These are phyloP conservation scores for Penicillium sp. DNA, from an alignment of 2,329 filamentous ascomycete genomes.

Conservation along the genomic window DNA sequence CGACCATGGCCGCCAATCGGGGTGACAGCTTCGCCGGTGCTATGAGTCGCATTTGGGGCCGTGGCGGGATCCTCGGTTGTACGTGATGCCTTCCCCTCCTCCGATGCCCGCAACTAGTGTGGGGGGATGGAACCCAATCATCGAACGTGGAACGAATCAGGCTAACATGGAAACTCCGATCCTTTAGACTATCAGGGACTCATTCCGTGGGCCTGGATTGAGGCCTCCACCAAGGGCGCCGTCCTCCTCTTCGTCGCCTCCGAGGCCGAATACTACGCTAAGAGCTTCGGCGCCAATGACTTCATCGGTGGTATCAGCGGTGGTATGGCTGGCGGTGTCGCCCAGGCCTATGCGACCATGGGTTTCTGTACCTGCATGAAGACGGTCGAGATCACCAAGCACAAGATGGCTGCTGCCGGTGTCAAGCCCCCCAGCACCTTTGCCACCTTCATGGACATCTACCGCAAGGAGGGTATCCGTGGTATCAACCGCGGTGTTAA, in stretches of 20 bases:
- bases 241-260: conserved; percentile 98
- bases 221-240: conserved; percentile 98
- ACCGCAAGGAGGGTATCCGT: conserved; percentile 83
- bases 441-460: conserved; percentile 94
- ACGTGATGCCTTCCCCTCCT: conserved; percentile 41
- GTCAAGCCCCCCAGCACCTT: conserved; percentile 86
- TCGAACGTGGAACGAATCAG: background rate
- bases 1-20: conserved; percentile 97
- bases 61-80: conserved; percentile 93
- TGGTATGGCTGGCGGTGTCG: conserved; percentile 89
- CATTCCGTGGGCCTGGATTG: conserved; percentile 99
- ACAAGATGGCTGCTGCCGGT: conserved; percentile 81
- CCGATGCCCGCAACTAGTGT: conserved; percentile 15
- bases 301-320: conserved; percentile 85
- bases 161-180: conserved; percentile 11
- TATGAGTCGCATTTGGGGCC: conserved; percentile 82
- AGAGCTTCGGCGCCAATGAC: conserved; percentile 72
- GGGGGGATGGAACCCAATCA: conserved; percentile 14
- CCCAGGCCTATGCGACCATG: conserved; percentile 99
- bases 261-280: conserved; percentile 94
- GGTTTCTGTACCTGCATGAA: conserved; percentile 99
- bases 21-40: conserved; percentile 77
- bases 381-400: conserved; percentile 98
- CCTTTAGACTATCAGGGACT: conserved; percentile 91
- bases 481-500: conserved; percentile 99